Conservation (phyloP, 192 early-diverging fungal species). For the Coemansia sp. region DNA sequence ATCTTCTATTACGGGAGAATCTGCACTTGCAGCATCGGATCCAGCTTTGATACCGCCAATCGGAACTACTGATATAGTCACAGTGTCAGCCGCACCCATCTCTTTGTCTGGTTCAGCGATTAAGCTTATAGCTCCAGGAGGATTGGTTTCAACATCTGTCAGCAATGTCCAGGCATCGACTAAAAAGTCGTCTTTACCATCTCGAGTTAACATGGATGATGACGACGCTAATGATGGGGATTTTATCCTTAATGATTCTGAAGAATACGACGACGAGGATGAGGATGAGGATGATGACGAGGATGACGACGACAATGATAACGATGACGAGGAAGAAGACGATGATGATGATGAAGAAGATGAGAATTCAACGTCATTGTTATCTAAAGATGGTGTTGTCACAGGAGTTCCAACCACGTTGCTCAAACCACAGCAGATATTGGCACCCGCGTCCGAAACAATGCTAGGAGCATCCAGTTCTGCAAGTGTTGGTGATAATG, state of each 20-base stretch:
- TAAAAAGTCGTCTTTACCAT: background rate
- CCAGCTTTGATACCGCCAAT: background rate
- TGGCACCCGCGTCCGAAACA: background rate
- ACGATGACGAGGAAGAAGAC: background rate
- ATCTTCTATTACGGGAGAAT: background rate
- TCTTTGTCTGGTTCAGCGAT: background rate
- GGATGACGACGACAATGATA: background rate
- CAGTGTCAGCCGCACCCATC: background rate
- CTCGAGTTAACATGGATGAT: constrained; percentile 23
- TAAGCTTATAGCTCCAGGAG: background rate
- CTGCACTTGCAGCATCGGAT: background rate
- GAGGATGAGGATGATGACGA: constrained; percentile 36
- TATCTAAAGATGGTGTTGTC: background rate
- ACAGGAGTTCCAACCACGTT: background rate
- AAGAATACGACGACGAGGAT: constrained; percentile 45
- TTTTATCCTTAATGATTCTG: constrained; percentile 42
- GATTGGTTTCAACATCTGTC: background rate
- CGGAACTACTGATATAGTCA: background rate
- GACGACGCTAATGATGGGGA: constrained; percentile 51
- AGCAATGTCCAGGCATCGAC: background rate
- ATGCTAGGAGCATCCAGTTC: background rate
- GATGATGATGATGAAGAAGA: constrained; percentile 3
- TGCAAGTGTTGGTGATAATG: background rate
- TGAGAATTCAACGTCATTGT: background rate
- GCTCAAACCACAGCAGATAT: constrained; percentile 2